Evolutionary conservation across 202 grass and related monocot genomes (phyloP).

Genomic region (Eragrostis tef): DNA sequence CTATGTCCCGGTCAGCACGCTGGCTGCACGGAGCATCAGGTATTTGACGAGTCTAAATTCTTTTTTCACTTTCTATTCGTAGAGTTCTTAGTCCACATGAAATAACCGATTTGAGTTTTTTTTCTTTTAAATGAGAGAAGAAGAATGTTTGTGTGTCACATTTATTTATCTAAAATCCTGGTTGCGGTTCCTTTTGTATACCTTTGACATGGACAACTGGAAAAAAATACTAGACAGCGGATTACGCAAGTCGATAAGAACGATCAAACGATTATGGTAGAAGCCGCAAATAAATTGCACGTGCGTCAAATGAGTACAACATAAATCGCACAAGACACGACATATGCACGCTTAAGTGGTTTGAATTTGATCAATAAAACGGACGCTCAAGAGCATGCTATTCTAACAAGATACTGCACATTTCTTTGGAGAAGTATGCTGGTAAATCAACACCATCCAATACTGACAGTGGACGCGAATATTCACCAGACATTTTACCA

Average conservation of each 20-base stretch:
- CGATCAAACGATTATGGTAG: background rate
- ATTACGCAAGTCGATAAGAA: background rate
- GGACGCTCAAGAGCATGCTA: background rate
- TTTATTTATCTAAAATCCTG: background rate
- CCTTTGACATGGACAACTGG: background rate
- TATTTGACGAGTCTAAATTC: background rate
- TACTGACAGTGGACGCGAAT: background rate
- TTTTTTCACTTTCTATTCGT: too few species aligned
- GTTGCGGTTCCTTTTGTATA: too few species aligned
- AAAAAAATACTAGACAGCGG: background rate
- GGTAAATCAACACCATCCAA: background rate
- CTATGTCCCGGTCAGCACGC: too few species aligned
- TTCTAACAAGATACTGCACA: background rate
- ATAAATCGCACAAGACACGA: background rate
- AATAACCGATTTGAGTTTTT: background rate
- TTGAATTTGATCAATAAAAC: too few species aligned
- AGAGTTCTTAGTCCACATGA: background rate
- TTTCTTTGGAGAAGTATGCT: background rate
- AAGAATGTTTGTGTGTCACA: background rate
- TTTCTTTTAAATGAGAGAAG: too few species aligned
- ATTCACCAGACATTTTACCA: background rate
- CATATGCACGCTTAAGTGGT: too few species aligned
- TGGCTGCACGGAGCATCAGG: constrained; percentile 1
- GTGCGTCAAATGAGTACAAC: background rate
- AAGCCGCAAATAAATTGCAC: background rate